Evolutionary conservation across 2,329 filamentous ascomycete genomes (phyloP), one percentile per base, ranked within the genome.

Genomic region (Cladophialophora carrionii): DNA sequence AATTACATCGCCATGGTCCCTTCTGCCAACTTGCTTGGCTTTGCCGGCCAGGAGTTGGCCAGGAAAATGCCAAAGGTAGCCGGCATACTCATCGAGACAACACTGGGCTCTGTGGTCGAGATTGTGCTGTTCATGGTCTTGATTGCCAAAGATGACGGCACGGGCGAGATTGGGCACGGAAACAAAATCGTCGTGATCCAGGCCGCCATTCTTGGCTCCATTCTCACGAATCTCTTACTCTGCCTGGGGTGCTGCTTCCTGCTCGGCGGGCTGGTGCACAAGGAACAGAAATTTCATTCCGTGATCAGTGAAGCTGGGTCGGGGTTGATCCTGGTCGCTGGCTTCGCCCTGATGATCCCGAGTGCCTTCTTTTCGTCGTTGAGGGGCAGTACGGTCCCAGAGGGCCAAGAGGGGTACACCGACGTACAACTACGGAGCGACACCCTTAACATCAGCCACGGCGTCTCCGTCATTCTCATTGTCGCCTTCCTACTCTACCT

Each of bases 241-340:
- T 96, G 91, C 71, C 78, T 96, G 29, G 92, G 92, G 0, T 73
- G 88, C 59, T 95, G 91, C 75, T 96, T 96, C 80, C 86, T 94
- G 67, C 84, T 87, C 24, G 90, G 90, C 48, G 91, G 92, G 8
- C 70, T 94, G 41, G 81, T 82, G 61, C 85, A 88, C 34, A 82
- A 90, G 5, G 85, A 90, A 70, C 85, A 92, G 70, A 82, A 80
- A 17, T 95, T 96, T 74, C 88, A 90, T 72, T 85, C 89, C 64
- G 87, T 88, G 4, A 84, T 96, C 62, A 90, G 88, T 69, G 92
- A 96, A 77, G 89, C 90, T 7, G 91, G 91, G 20, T 90, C 85
- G 55, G 90, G 90, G 1, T 76, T 96, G 55, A 80, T 96, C 24
- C 81, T 96, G 58, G 91, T 91, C 63, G 90, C 91, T 79, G 90